Evolutionary conservation across 2,329 filamentous ascomycete species (phyloP), one percentile per base, ranked within the genome.

Genomic region (Arthrobotrys sinensis): DNA sequence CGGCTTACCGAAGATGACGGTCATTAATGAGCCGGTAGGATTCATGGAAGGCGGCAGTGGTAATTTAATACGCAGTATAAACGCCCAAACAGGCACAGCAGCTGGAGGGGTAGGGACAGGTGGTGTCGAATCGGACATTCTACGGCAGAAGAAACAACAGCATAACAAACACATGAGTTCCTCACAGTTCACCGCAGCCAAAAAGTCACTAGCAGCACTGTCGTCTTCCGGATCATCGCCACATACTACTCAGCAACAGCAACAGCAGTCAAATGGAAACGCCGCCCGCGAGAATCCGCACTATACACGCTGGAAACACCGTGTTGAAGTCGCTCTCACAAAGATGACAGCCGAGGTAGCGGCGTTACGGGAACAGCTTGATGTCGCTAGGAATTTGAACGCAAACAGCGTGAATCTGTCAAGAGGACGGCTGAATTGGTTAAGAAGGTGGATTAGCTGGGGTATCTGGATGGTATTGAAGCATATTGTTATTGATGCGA

Each of bases 261-360:
- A 65, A 75, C 71, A 71, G 45, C 73, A 68, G 40, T 34, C 63
- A 53, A 43, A 60, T 57, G 76, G 65, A 48, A 64, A 63, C 64
- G 70, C 72, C 73, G 62, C 82, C 80, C 68, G 81, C 32, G 80
- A 82, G 66, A 81, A 81, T 40, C 76, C 79, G 11, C 79, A 81
- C 24, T 86, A 88, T 80, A 84, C 85, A 78, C 90, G 89, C 82
- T 97, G 94, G 93, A 91, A 92, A 64, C 90, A 89, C 76, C 91
- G 92, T 81, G 91, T 98, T 79, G 95, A 98, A 85, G 89, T 91
- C 50, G 93, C 93, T 21, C 87, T 98, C 71, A 93, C 95, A 70
- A 93, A 94, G 81, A 90, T 98, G 85, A 97, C 94, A 4, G 92
- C 94, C 14, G 96, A 99, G 85, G 90, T 99, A 36, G 94, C 96